phyloP scores from a whole-genome alignment of 768 basidiomycete species.

The Boletus speciosus region DNA sequence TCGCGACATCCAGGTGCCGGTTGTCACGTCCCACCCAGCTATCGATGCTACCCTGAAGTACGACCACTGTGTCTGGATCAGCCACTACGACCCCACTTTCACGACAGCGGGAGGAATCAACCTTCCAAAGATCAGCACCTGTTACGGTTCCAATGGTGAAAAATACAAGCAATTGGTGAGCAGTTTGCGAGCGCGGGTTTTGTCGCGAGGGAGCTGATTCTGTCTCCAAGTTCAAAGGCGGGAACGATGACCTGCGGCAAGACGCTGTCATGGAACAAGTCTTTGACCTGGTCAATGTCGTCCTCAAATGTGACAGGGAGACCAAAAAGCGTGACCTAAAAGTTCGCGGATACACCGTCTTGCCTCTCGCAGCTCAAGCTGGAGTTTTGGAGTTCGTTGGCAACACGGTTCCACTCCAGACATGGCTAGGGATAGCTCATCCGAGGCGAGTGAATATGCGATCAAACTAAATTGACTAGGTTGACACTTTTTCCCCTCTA shows the following conservation, averaged over 20 bases:
- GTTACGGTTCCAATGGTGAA: constrained; percentile 62
- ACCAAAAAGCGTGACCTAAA: constrained; percentile 68
- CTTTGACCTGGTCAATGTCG: constrained; percentile 81
- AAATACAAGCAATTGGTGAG: constrained; percentile 79
- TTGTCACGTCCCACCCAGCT: constrained; percentile 69
- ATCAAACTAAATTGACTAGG: not conserved
- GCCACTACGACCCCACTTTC: constrained; percentile 56
- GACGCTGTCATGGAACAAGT: constrained; percentile 99
- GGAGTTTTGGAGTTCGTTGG: constrained; percentile 91
- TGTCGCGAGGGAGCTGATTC: not conserved
- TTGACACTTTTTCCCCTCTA: constrained; percentile 27
- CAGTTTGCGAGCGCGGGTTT: not conserved
- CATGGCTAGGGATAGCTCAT: constrained; percentile 67
- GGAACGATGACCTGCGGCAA: constrained; percentile 88
- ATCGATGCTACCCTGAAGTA: constrained; percentile 73
- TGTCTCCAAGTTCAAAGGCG: constrained; percentile 77
- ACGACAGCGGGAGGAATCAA: constrained; percentile 73
- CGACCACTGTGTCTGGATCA: constrained; percentile 64
- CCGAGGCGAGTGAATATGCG: constrained; percentile 39
- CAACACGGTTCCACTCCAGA: constrained; percentile 62
- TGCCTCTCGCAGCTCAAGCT: constrained; percentile 75
- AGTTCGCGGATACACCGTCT: constrained; percentile 83
- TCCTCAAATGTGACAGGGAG: constrained; percentile 70
- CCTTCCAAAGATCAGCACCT: constrained; percentile 75
- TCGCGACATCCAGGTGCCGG: constrained; percentile 65